Conservation (phyloP, 768 basidiomycete species). For the Calocybe gangraenosa region DNA sequence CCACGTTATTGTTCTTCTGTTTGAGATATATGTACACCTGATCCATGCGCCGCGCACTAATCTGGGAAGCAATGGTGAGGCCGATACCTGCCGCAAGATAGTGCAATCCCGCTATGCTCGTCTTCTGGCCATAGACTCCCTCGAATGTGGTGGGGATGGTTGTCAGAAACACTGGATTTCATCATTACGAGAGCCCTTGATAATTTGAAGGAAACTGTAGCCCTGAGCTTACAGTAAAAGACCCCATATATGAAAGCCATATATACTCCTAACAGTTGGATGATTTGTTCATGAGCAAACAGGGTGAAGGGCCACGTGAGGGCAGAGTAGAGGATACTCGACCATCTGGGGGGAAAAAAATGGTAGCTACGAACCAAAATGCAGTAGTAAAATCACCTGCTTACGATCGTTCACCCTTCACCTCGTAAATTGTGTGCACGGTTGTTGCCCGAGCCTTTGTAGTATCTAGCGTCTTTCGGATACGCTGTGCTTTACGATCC, state of each 20-base stretch:
- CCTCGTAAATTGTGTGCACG: conserved; percentile 48
- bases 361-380: too few species aligned
- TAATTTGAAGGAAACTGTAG: background rate
- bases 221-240: conserved; percentile 42
- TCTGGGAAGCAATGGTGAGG: conserved; percentile 43
- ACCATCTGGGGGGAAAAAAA: too few species aligned
- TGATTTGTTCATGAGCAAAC: conserved; percentile 57
- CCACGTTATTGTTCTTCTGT: conserved; percentile 36
- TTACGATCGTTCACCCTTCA: conserved; percentile 37
- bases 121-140: conserved; percentile 43
- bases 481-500: conserved; percentile 45
- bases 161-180: conserved; percentile 65
- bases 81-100: conserved; percentile 75
- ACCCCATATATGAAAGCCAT: conserved; percentile 67
- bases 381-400: too few species aligned
- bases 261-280: conserved; percentile 64
- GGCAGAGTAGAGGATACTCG: conserved; percentile 43
- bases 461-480: conserved; percentile 39
- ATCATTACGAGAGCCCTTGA: background rate
- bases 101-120: conserved; percentile 61
- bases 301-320: conserved; percentile 64
- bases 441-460: conserved; percentile 37
- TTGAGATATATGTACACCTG: conserved; percentile 46
- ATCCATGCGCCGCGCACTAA: conserved; percentile 57
- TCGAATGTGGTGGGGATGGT: conserved; percentile 59